Evolutionary conservation across 2,329 filamentous ascomycete species (phyloP).

Genomic region (Exophiala dermatitidis): DNA sequence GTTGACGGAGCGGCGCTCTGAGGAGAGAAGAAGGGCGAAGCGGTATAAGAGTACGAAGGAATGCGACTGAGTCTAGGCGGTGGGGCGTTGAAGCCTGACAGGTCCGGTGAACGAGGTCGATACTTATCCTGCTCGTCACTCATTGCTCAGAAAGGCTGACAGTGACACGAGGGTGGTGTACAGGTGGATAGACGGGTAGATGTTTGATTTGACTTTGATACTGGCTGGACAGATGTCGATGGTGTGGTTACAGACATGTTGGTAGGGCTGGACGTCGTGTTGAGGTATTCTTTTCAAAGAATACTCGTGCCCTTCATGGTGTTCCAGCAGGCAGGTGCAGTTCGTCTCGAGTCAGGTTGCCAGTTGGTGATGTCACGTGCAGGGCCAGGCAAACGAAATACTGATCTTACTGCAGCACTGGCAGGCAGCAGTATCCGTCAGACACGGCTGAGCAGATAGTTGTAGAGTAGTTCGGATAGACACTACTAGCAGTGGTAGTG

Average conservation of each 20-base stretch:
- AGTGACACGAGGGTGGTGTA: conserved; percentile 5
- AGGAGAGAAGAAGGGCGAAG: conserved; percentile 40
- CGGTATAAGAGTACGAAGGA: conserved; percentile 40
- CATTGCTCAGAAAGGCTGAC: conserved; percentile 20
- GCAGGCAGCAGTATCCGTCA: no score
- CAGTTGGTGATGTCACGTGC: not conserved
- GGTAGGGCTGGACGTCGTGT: not conserved
- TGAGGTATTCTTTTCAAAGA: not conserved
- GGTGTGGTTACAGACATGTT: not conserved
- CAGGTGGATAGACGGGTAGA: not conserved
- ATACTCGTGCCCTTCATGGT: not conserved
- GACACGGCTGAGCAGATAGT: no score
- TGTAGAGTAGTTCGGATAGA: no score
- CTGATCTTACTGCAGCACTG: no score
- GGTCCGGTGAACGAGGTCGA: conserved; percentile 44
- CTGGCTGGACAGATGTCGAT: not conserved
- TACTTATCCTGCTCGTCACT: conserved; percentile 30
- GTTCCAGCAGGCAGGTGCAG: not conserved
- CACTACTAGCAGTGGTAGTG: no score
- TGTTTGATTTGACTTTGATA: not conserved
- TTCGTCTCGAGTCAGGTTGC: not conserved
- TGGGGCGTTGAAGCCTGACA: conserved; percentile 42
- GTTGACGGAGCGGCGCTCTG: conserved; percentile 25
- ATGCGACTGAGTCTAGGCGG: conserved; percentile 31
- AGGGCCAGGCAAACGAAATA: not conserved